phyloP scores from a whole-genome alignment of 805 yeast species.

The Teunomyces cretensis region DNA sequence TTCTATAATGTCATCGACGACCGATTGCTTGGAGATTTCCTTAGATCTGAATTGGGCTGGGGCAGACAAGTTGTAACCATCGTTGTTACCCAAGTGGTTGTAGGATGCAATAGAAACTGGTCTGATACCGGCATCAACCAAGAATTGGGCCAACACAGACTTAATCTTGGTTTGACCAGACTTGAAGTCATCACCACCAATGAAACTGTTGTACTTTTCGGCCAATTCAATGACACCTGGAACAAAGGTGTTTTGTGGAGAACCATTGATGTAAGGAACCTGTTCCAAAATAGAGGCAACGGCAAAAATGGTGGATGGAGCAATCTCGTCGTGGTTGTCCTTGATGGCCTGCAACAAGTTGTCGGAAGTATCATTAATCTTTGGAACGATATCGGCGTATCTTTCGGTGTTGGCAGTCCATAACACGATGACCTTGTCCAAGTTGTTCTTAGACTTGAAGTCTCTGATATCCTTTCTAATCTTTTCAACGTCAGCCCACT shows the following conservation, averaged over 20 bases:
- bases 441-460: constrained; percentile 67
- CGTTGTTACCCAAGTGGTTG: constrained; percentile 95
- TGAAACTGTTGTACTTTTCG: constrained; percentile 68
- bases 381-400: constrained; percentile 71
- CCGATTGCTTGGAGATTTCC: constrained; percentile 91
- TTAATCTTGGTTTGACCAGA: constrained; percentile 94
- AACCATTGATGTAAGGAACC: constrained; percentile 90
- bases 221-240: constrained; percentile 94
- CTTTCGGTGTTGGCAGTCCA: constrained; percentile 99
- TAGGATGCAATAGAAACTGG: constrained; percentile 94
- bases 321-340: constrained; percentile 74
- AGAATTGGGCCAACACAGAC: constrained; percentile 93
- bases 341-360: constrained; percentile 74
- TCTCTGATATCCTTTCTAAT: constrained; percentile 80
- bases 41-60: constrained; percentile 93
- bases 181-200: constrained; percentile 97
- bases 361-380: constrained; percentile 87
- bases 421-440: constrained; percentile 85
- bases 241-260: constrained; percentile 96
- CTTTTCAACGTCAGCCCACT: constrained; percentile 87
- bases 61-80: constrained; percentile 88
- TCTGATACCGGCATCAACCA: constrained; percentile 96
- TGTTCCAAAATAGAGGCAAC: constrained; percentile 88
- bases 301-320: constrained; percentile 94
- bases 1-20: constrained; percentile 90